These are phyloP conservation scores for Naumovozyma castellii DNA, from an alignment of 805 yeast genomes.

Conservation along the genomic window DNA sequence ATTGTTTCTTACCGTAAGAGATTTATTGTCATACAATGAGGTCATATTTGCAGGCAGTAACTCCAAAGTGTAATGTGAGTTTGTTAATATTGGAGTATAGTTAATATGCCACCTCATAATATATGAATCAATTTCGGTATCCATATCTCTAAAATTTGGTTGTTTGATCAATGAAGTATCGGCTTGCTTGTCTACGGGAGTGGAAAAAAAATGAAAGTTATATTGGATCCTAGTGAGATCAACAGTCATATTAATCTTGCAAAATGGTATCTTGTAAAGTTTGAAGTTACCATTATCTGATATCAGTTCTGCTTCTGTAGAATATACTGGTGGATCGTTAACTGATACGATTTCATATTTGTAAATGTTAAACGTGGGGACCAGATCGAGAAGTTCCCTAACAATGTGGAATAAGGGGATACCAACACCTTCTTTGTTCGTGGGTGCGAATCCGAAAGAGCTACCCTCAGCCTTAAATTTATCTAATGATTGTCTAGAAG, in stretches of 20 bases:
- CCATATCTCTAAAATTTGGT: constrained; percentile 6
- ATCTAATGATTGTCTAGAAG: constrained; percentile 13
- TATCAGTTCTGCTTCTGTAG: constrained; percentile 5
- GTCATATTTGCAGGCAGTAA: constrained; percentile 4
- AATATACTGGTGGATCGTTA: constrained; percentile 9
- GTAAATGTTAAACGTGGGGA: constrained; percentile 6
- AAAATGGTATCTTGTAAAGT: constrained; percentile 8
- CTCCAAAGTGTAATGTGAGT: constrained; percentile 8
- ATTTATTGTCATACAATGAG: constrained; percentile 2
- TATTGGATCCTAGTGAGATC: constrained; percentile 1
- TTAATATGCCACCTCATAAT: constrained; percentile 10
- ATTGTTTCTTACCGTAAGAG: neutral
- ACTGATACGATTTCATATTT: constrained; percentile 4
- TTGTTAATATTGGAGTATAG: constrained; percentile 2
- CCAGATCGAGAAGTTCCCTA: neutral
- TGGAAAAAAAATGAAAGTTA: constrained; percentile 4
- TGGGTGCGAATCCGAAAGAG: neutral
- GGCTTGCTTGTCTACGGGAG: neutral
- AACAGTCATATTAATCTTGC: constrained; percentile 6
- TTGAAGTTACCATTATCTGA: constrained; percentile 1
- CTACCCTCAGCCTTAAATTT: constrained; percentile 5
- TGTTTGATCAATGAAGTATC: constrained; percentile 4
- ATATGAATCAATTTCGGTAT: constrained; percentile 4
- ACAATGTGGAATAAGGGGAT: constrained; percentile 10
- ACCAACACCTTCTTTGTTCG: constrained; percentile 14